These are phyloP conservation scores for Ceratobasidium sp. DNA, from an alignment of 1,284 basidiomycete genomes.

Conservation along the genomic window DNA sequence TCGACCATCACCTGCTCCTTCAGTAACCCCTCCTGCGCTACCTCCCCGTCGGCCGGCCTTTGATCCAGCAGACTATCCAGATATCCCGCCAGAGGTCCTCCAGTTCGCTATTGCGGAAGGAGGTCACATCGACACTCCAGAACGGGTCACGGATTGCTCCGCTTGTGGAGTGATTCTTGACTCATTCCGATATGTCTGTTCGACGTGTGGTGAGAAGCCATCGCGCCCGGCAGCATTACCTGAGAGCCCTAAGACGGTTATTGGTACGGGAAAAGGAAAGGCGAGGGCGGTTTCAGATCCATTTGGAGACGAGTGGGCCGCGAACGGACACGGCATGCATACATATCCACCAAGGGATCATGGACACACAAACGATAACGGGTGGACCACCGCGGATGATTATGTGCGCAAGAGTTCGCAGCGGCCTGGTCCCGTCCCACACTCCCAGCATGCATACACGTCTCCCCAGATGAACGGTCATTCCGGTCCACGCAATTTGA, in stretches of 20 bases:
- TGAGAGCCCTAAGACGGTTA: conserved; percentile 52
- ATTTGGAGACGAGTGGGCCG: conserved; percentile 36
- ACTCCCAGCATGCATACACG: conserved; percentile 30
- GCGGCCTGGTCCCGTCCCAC: conserved; percentile 40
- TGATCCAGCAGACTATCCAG: conserved; percentile 53
- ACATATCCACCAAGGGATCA: conserved; percentile 32
- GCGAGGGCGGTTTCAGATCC: conserved; percentile 48
- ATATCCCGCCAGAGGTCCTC: conserved; percentile 68
- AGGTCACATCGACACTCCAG: conserved; percentile 64
- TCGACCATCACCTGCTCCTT: conserved; percentile 46
- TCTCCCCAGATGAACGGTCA: conserved; percentile 21
- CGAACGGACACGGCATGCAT: conserved; percentile 9
- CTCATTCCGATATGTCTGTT: conserved; percentile 86
- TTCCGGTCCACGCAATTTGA: background rate
- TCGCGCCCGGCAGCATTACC: conserved; percentile 30
- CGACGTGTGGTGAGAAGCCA: conserved; percentile 82
- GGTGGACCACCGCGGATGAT: conserved; percentile 28
- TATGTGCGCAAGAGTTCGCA: conserved; percentile 14
- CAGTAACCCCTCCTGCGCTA: conserved; percentile 51
- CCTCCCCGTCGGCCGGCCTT: conserved; percentile 50
- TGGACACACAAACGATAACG: background rate
- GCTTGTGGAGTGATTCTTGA: conserved; percentile 80
- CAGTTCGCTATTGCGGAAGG: conserved; percentile 62
- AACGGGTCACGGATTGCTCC: conserved; percentile 82
- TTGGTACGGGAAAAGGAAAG: conserved; percentile 59